Conservation (phyloP, 169 alveolate species). For the Eimeria maxima region DNA sequence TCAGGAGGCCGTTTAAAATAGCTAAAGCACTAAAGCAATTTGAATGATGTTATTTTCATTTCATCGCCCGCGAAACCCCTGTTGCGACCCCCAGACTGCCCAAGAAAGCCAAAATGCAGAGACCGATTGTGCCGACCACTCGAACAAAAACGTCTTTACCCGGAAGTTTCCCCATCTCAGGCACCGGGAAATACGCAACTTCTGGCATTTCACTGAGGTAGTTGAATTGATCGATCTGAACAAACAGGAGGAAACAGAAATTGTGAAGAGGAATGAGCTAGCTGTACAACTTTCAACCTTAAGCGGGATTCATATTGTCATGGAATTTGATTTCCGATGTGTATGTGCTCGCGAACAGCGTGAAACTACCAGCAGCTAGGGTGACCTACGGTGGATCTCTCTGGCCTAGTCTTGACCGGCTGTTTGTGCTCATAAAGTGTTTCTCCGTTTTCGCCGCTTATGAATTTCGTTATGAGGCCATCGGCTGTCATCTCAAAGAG, state of each 20-base stretch:
- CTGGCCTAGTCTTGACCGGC: constrained; percentile 87
- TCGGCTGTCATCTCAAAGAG: constrained; percentile 90
- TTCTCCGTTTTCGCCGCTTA: constrained; percentile 90
- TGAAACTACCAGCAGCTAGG: background rate
- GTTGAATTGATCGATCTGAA: constrained; percentile 81
- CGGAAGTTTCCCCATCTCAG: constrained; percentile 89
- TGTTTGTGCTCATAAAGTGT: constrained; percentile 88
- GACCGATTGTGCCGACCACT: constrained; percentile 92
- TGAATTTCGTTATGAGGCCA: constrained; percentile 90
- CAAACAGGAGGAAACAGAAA: background rate
- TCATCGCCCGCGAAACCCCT: constrained; percentile 68
- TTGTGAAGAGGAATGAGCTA: constrained; percentile 8
- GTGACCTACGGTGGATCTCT: constrained; percentile 86
- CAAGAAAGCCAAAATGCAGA: constrained; percentile 87
- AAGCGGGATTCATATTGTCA: background rate
- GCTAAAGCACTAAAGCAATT: constrained; percentile 62
- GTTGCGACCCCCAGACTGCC: constrained; percentile 67
- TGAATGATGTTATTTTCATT: constrained; percentile 32
- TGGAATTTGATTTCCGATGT: background rate
- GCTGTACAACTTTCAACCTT: background rate
- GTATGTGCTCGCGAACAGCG: background rate
- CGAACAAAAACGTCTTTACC: constrained; percentile 91
- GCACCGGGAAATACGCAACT: constrained; percentile 89
- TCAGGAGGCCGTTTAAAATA: background rate
- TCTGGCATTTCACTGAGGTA: constrained; percentile 87